Base-by-base conservation (phyloP, 2,329 filamentous ascomycete genomes). In the Juglanconis sp. region DNA sequence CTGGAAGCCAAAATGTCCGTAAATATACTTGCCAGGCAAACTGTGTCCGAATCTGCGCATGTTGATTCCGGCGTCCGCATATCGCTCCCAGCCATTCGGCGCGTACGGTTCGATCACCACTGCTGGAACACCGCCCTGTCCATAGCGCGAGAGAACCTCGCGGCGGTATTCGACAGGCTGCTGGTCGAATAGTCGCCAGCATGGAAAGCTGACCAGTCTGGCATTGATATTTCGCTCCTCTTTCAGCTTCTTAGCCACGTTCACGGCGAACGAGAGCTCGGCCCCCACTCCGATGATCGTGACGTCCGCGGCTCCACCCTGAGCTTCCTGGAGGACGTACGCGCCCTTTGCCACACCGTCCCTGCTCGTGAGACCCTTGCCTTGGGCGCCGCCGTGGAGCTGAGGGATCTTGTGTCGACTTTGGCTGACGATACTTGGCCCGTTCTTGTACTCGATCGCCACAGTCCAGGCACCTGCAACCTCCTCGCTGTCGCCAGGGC, bases 81-180 rank as follows among this genome's bases (percentile, higher is more conserved):
- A 85, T 13, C 81, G 68, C 68, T 84, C 82, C 81, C 82, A 85
- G 2, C 81, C 80, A 57, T 79, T 79, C 0, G 75, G 72, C 2
- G 78, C 74, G 66, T 81, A 85, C 0, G 81, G 76, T 70, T 85
- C 81, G 49, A 84, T 76, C 3, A 81, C 77, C 1, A 84, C 76
- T 0, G 70, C 68, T 0, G 76, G 76, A 5, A 72, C 68, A 31
- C 71, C 70, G 1, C 61, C 65, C 3, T 34, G 36, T 0, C 61
- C 57, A 56, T 75, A 72, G 30, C 72, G 70, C 42, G 68, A 68
- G 47, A 84, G 69, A 3, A 78, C 75, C 0, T 72, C 65, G 2
- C 76, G 72, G 57, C 67, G 67, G 57, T 77, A 77, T 61, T 67
- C 70, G 2, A 66, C 40, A 0, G 68, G 47, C 63, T 76, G 74